Conservation (phyloP, 345 rosid genomes). For the Combretum micranthum region DNA sequence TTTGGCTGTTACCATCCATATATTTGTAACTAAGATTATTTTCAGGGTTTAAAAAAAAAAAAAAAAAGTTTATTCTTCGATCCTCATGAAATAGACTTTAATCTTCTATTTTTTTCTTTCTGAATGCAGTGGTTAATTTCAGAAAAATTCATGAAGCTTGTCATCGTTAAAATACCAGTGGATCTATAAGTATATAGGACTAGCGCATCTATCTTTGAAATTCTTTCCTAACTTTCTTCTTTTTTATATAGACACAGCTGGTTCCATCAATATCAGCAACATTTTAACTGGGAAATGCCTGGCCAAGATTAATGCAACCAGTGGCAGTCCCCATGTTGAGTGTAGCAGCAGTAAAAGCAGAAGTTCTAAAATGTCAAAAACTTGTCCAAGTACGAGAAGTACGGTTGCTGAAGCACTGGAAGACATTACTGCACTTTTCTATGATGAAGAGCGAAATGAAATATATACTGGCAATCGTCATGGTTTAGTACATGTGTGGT, state of each 20-base stretch:
- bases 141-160: too few relatives aligned
- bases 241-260: constrained; percentile 42
- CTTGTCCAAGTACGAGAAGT: constrained; percentile 31
- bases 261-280: constrained; percentile 85
- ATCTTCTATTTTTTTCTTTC: too few relatives aligned
- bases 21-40: too few relatives aligned
- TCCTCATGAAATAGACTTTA: too few relatives aligned
- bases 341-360: constrained; percentile 36
- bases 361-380: constrained; percentile 23
- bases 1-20: too few relatives aligned
- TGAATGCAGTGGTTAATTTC: too few relatives aligned
- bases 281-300: constrained; percentile 95
- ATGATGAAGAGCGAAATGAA: constrained; percentile 91
- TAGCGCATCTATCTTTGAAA: not conserved
- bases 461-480: constrained; percentile 81
- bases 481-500: constrained; percentile 89
- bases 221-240: not conserved
- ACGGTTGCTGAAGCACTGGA: constrained; percentile 72
- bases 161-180: too few relatives aligned
- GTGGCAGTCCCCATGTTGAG: constrained; percentile 41
- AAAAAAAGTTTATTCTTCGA: too few relatives aligned
- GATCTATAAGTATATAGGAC: too few relatives aligned
- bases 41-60: too few relatives aligned
- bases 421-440: constrained; percentile 88
- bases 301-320: constrained; percentile 66